A percentile compares a stretch with the other conserved stretches of the same genome.
These are phyloP conservation scores for Corrigiola litoralis DNA, from an alignment of 179 eudicot genomes.

Conservation along the genomic window DNA sequence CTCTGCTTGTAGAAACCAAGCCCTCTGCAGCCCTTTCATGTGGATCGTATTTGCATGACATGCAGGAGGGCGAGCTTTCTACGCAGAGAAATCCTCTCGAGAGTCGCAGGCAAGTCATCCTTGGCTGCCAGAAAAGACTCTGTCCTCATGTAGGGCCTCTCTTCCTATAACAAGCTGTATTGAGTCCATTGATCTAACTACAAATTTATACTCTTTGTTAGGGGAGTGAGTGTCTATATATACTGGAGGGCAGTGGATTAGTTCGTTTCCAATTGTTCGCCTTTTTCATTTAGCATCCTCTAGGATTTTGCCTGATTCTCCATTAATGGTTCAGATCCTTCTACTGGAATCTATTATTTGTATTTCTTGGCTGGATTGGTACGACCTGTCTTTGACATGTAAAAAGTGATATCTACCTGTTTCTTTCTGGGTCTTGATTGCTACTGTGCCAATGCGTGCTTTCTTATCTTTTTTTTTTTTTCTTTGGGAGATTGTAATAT, in stretches of 20 bases:
- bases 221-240: neutral
- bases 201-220: neutral
- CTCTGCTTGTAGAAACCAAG: too few relatives aligned
- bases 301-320: neutral
- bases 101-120: constrained; percentile 34
- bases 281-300: neutral
- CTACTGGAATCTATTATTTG: neutral
- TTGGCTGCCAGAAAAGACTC: constrained; percentile 24
- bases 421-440: neutral
- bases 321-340: neutral
- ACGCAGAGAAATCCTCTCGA: constrained; percentile 5
- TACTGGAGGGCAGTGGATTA: neutral
- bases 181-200: neutral
- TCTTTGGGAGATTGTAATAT: neutral
- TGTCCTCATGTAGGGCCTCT: constrained; percentile 24
- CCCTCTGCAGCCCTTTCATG: neutral
- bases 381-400: neutral
- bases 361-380: neutral
- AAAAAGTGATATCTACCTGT: neutral
- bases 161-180: neutral
- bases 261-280: neutral
- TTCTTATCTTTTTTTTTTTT: neutral
- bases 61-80: neutral
- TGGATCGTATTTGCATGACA: neutral
- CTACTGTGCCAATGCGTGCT: too few relatives aligned